These are phyloP conservation scores for Fusarium agapanthi DNA, from an alignment of 2,329 filamentous ascomycete species.

Conservation along the genomic window DNA sequence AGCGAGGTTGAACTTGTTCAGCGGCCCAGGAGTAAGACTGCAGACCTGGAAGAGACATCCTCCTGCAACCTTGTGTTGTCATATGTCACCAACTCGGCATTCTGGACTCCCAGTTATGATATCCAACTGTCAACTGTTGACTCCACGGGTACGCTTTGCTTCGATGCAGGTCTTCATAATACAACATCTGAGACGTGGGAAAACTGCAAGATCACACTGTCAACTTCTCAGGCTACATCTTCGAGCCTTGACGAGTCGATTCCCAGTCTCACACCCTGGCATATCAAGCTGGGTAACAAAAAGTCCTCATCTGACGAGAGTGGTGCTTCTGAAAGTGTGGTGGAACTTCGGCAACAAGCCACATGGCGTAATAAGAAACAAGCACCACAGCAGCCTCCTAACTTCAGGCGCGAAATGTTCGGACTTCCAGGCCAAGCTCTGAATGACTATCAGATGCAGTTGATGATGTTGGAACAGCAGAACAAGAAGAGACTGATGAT, in stretches of 20 bases:
- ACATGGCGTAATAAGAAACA: conserved; percentile 42
- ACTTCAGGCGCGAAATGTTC: conserved; percentile 12
- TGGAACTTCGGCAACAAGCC: conserved; percentile 49
- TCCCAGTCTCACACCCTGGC: conserved; percentile 65
- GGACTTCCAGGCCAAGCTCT: not conserved
- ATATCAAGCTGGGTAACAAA: conserved; percentile 57
- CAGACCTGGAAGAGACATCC: conserved; percentile 21
- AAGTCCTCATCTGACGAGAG: conserved; percentile 9
- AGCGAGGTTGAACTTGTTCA: conserved; percentile 62
- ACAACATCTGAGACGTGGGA: conserved; percentile 70
- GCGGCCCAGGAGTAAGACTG: conserved; percentile 48
- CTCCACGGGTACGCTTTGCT: conserved; percentile 63
- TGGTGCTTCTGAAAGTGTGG: conserved; percentile 50
- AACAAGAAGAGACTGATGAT: conserved; percentile 87
- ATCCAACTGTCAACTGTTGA: conserved; percentile 66
- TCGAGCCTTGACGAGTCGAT: conserved; percentile 63
- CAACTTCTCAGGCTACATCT: conserved; percentile 69
- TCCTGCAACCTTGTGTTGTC: conserved; percentile 61
- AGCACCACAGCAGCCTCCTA: conserved; percentile 50
- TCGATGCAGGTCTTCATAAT: conserved; percentile 71
- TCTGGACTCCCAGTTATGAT: conserved; percentile 70
- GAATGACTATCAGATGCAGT: conserved; percentile 82
- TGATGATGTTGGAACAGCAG: conserved; percentile 86
- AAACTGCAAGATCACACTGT: conserved; percentile 67
- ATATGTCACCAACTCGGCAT: conserved; percentile 66